Evolutionary conservation across 108 stramenopile species (phyloP), one percentile per base, ranked within the genome.

Genomic region (Cylindrotheca closterium): DNA sequence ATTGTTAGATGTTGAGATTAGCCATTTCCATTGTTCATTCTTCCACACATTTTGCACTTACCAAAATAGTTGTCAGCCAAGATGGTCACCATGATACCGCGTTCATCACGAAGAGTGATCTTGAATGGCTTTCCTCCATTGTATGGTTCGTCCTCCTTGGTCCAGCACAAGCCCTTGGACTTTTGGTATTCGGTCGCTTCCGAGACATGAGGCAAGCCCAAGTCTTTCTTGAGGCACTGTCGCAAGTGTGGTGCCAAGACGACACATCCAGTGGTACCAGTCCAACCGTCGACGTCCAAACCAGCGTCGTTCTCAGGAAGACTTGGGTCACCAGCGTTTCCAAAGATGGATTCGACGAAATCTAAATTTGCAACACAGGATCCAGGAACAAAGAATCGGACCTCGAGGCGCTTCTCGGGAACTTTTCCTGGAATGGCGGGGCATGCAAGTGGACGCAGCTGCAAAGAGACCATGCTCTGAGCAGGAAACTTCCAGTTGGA

Each of bases 81-180:
- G 60, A 82, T 79, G 4, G 81, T 82, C 25, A 82, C 81, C 81
- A 82, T 82, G 49, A 82, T 82, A 3, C 81, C 81, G 19, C 81
- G 77, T 47, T 79, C 77, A 55, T 82, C 81, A 34, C 81, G 77
- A 1, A 73, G 24, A 23, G 81, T 82, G 26, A 82, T 82, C 59
- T 82, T 82, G 66, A 82, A 82, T 28, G 81, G 77, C 37, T 65
- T 71, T 10, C 81, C 81, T 53, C 68, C 71, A 47, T 82, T 78
- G 66, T 82, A 82, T 8, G 71, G 77, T 31, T 82, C 81, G 21
- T 68, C 65, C 12, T 68, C 51, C 51, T 75, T 67, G 30, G 58
- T 52, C 74, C 74, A 82, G 58, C 81, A 79, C 81, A 82, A 79
- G 19, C 77, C 77, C 5, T 73, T 79, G 18, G n/a, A 28, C 51